Conservation (phyloP, 768 basidiomycete species). For the Boletus reticuloceps region DNA sequence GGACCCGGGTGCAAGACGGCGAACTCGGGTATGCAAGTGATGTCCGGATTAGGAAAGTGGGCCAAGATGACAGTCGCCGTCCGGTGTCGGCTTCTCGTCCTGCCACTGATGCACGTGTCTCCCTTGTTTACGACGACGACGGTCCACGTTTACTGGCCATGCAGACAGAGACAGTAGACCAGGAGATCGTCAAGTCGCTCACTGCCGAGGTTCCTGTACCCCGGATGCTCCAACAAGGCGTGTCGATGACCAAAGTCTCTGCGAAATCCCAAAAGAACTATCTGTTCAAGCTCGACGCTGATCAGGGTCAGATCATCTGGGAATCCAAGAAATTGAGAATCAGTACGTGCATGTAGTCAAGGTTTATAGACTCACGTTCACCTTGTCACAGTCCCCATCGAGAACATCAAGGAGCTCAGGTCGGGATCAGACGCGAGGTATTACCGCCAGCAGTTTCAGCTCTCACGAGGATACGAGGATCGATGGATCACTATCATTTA, state of each 20-base stretch:
- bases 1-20: background rate
- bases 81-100: background rate
- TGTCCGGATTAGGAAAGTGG: slow-evolving; percentile 26
- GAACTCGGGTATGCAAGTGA: background rate
- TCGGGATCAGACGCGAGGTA: slow-evolving; percentile 66
- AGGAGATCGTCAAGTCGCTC: too few species aligned
- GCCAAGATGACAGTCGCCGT: background rate
- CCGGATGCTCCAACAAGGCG: slow-evolving; percentile 55
- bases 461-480: slow-evolving; percentile 57
- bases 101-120: background rate
- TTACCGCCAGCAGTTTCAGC: slow-evolving; percentile 68
- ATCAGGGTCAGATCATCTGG: slow-evolving; percentile 79
- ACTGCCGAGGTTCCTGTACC: slow-evolving; percentile 19
- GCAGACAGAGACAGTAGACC: background rate
- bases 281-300: slow-evolving; percentile 70
- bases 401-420: slow-evolving; percentile 84
- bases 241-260: slow-evolving; percentile 81
- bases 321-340: slow-evolving; percentile 68
- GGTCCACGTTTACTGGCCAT: background rate
- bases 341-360: slow-evolving; percentile 38
- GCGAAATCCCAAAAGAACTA: slow-evolving; percentile 71
- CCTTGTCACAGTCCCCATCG: slow-evolving; percentile 65
- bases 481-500: slow-evolving; percentile 89
- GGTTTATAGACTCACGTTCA: background rate
- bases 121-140: background rate